These are phyloP conservation scores for Aquilaria agallochum DNA, from an alignment of 441 rosid genomes.

Conservation along the genomic window DNA sequence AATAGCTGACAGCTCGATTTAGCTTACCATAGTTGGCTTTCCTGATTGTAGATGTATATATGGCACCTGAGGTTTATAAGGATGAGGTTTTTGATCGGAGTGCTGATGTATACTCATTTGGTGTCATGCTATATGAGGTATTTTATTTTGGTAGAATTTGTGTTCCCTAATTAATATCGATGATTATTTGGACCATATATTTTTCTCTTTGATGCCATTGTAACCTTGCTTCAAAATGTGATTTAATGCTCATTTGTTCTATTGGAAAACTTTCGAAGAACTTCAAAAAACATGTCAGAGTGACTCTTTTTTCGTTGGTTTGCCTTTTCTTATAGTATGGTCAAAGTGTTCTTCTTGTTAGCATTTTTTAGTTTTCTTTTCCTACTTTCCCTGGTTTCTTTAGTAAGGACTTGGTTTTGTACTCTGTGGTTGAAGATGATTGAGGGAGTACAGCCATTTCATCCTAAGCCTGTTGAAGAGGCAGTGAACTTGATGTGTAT, in stretches of 20 bases:
- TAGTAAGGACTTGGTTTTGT: too few relatives aligned
- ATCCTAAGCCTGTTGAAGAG: conserved; percentile 67
- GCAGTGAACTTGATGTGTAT: conserved; percentile 55
- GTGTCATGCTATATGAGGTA: conserved; percentile 81
- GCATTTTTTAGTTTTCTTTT: too few relatives aligned
- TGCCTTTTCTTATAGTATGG: too few relatives aligned
- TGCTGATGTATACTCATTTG: conserved; percentile 71
- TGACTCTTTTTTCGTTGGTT: too few relatives aligned
- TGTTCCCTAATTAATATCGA: not conserved
- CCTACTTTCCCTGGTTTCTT: not conserved
- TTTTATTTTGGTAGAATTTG: too few relatives aligned
- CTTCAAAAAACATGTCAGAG: too few relatives aligned
- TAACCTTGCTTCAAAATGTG: too few relatives aligned
- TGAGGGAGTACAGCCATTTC: conserved; percentile 79
- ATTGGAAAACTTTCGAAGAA: too few relatives aligned
- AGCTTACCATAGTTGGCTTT: conserved; percentile 7
- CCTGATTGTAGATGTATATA: conserved; percentile 48
- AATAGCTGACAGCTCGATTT: too few relatives aligned
- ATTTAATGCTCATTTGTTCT: too few relatives aligned
- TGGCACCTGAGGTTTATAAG: conserved; percentile 75
- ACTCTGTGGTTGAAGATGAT: conserved; percentile 49
- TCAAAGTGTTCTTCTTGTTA: too few relatives aligned
- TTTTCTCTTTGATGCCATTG: not conserved
- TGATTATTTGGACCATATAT: not conserved
- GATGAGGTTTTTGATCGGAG: conserved; percentile 65